phyloP scores from a whole-genome alignment of 2,329 filamentous ascomycete genomes.

The Alternaria sp. region DNA sequence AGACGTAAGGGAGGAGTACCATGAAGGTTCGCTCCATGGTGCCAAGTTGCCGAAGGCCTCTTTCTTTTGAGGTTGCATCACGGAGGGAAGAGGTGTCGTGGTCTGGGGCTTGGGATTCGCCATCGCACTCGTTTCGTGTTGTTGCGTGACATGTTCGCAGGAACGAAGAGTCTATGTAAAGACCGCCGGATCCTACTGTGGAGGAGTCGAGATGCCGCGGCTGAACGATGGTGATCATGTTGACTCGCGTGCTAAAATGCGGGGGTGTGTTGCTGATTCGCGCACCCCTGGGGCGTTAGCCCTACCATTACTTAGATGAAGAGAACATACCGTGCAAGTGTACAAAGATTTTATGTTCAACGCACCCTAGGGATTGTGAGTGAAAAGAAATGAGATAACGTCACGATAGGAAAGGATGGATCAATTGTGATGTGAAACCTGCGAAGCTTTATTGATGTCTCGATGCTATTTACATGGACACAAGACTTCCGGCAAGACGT shows the following conservation, averaged over 20 bases:
- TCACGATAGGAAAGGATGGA: background rate
- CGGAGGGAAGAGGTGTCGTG: conserved; percentile 21
- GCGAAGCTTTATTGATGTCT: conserved; percentile 28
- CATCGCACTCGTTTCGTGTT: conserved; percentile 12
- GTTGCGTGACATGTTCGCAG: background rate
- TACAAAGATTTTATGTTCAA: background rate
- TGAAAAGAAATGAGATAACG: background rate
- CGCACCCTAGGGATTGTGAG: background rate
- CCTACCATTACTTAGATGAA: background rate
- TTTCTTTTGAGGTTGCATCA: conserved; percentile 32
- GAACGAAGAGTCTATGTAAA: background rate
- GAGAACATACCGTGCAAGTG: background rate
- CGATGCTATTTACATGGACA: conserved; percentile 21
- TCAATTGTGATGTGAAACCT: conserved; percentile 7
- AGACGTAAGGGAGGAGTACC: conserved; percentile 58
- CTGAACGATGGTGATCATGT: background rate
- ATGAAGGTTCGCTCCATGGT: conserved; percentile 59
- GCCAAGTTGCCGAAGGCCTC: conserved; percentile 47
- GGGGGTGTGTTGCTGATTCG: conserved; percentile 12
- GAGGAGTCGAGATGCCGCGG: conserved; percentile 25
- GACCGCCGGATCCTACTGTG: background rate
- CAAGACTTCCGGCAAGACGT: conserved; percentile 24
- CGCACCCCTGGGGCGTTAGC: background rate
- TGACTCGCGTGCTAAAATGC: conserved; percentile 12
- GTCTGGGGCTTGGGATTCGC: conserved; percentile 20